Evolutionary conservation across 1,284 basidiomycete species (phyloP), one percentile per base, ranked within the genome.

Genomic region (Ustilago shanxiensis): DNA sequence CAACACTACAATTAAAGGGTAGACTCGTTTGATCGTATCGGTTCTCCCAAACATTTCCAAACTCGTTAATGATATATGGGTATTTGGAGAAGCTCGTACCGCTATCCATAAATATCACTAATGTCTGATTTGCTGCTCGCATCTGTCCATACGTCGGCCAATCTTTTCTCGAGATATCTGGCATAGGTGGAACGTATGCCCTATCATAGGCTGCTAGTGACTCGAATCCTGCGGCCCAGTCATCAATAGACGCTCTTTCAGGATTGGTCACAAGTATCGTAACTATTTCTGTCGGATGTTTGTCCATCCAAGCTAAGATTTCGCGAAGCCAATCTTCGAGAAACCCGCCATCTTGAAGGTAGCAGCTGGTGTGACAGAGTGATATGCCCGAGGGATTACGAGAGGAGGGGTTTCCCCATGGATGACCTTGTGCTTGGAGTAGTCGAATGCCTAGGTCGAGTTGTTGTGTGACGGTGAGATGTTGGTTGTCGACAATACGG

Each of bases 1-100:
- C 93, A 51, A 95, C 91, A 39, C 89, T 89, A 87, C 95, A 98
- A 79, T 93, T 90, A 85, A 95, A 98, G 0, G 89, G 88, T 0
- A 90, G 88, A 79, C 91, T 90, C 4, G 90, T 90, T 13, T 95
- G 92, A 81, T 94, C 91, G 85, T 89, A 95, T 2, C 92, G 90
- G 44, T 93, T 93, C 87, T 98, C 95, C 93, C 94, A 97, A 56
- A 97, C 89, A 86, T 95, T 95, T 11, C 90, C 90, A 85, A 97
- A 97, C 87, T 98, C 95, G 84, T 95, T 93, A 61, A 97, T 91
- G 66, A 98, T 89, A 86, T 94, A 96, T 0, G 93, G 91, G 2
- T 93, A 92, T 8, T 87, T 87, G 5, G 88, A 87, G 66, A 90
- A 89, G 86, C 95, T 90, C 1, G 95, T 94, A 26, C 88, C 87